phyloP scores from a whole-genome alignment of 2,329 filamentous ascomycete species.

The Aspergillus fischeri region DNA sequence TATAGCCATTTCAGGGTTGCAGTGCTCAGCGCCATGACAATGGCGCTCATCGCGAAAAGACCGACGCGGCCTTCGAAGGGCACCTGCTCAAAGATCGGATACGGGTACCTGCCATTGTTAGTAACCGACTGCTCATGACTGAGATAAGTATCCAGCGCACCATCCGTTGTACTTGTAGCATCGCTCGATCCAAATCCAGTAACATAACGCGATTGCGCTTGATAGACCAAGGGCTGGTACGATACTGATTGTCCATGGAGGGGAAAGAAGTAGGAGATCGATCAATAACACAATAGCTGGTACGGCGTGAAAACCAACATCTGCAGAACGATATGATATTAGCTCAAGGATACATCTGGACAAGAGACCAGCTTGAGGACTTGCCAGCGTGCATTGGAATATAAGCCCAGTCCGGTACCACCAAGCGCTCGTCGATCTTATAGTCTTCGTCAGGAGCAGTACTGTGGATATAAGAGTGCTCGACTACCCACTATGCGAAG shows the following conservation, averaged over 20 bases:
- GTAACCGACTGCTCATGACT: not conserved
- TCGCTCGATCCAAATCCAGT: conserved; percentile 62
- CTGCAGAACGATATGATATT: conserved; percentile 18
- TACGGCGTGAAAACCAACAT: conserved; percentile 48
- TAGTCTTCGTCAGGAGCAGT: conserved; percentile 1
- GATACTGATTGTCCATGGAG: conserved; percentile 56
- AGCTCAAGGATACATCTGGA: not conserved
- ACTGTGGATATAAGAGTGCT: not conserved
- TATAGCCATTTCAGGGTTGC: conserved; percentile 67
- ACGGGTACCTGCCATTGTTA: conserved; percentile 63
- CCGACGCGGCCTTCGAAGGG: conserved; percentile 61
- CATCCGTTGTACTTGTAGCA: conserved; percentile 58
- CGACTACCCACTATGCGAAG: conserved; percentile 44
- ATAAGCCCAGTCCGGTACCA: conserved; percentile 44
- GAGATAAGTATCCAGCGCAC: conserved; percentile 36
- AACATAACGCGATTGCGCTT: conserved; percentile 51
- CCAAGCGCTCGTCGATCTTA: conserved; percentile 45
- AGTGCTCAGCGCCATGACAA: conserved; percentile 68
- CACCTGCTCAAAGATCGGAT: conserved; percentile 74
- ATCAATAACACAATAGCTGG: conserved; percentile 52
- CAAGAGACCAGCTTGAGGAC: conserved; percentile 4
- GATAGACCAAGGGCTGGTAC: conserved; percentile 49
- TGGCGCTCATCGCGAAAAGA: conserved; percentile 66
- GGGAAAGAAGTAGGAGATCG: conserved; percentile 56
- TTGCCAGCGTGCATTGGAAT: conserved; percentile 36